These are phyloP conservation scores for Discostella stelligeroides DNA, from an alignment of 108 stramenopile genomes.

Conservation along the genomic window DNA sequence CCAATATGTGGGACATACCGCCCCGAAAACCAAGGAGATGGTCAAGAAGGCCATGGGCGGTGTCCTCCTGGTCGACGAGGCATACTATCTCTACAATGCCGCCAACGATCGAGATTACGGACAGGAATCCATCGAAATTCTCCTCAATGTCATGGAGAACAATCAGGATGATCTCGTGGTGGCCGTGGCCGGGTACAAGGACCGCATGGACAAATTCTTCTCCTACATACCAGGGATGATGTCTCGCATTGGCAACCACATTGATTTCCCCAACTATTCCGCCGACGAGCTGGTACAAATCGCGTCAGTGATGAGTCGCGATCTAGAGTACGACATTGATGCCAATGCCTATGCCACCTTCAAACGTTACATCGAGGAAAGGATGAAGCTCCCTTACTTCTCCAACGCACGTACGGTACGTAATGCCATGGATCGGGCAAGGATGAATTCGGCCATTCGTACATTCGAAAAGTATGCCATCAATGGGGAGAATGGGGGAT, in stretches of 20 bases:
- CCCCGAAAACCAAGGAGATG: constrained; percentile 99
- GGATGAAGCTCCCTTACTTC: constrained; percentile 97
- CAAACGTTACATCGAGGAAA: constrained; percentile 89
- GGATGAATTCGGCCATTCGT: constrained; percentile 96
- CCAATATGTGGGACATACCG: constrained; percentile 99
- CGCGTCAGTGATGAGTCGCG: constrained; percentile 88
- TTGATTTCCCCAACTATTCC: constrained; percentile 98
- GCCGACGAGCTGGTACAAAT: constrained; percentile 95
- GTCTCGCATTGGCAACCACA: constrained; percentile 98
- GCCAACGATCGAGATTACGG: constrained; percentile 98
- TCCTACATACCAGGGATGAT: constrained; percentile 98
- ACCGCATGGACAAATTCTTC: constrained; percentile 99
- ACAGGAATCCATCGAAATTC: constrained; percentile 98
- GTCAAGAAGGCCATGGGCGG: constrained; percentile 98
- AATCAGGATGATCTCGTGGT: constrained; percentile 97
- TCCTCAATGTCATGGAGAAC: constrained; percentile 98
- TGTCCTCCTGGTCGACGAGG: constrained; percentile 97
- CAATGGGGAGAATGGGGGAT: constrained; percentile 80
- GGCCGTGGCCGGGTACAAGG: constrained; percentile 98
- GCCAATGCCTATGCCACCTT: constrained; percentile 72
- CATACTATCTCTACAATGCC: constrained; percentile 98
- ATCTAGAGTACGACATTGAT: constrained; percentile 92
- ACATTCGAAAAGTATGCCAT: constrained; percentile 94
- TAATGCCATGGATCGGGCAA: constrained; percentile 98
- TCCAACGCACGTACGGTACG: constrained; percentile 98